Percentiles rank a stretch among this genome's conserved stretches.
These are phyloP conservation scores for Phoenix roebelenii DNA, from an alignment of 176 grass and related monocot species.

Conservation along the genomic window DNA sequence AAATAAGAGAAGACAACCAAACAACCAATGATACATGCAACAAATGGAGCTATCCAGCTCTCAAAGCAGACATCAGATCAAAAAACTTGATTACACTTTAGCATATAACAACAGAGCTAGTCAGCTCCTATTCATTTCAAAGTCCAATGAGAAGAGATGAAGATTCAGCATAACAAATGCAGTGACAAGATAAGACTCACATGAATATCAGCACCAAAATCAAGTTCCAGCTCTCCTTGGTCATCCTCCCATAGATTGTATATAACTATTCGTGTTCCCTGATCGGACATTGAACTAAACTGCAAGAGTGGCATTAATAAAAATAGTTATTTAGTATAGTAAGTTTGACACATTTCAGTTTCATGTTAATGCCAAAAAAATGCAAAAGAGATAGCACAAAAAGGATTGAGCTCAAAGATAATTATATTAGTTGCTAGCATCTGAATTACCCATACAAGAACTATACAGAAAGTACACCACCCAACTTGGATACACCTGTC, in stretches of 20 bases:
- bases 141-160: too few relatives aligned
- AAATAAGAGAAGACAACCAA: not conserved
- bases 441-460: too few relatives aligned
- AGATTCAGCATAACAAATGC: too few relatives aligned
- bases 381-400: too few relatives aligned
- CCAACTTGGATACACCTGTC: too few relatives aligned
- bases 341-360: not conserved
- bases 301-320: slow-evolving; percentile 18
- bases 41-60: not conserved
- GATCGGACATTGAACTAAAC: slow-evolving; percentile 69
- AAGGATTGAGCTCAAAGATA: too few relatives aligned
- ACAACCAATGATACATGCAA: not conserved
- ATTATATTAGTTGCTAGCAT: too few relatives aligned
- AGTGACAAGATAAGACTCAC: slow-evolving; percentile 29
- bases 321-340: not conserved
- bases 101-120: too few relatives aligned
- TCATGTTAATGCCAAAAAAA: too few relatives aligned
- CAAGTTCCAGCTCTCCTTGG: slow-evolving; percentile 74
- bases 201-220: slow-evolving; percentile 75
- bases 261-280: slow-evolving; percentile 85
- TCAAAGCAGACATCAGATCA: not conserved
- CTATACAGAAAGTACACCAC: too few relatives aligned
- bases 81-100: too few relatives aligned
- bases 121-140: too few relatives aligned
- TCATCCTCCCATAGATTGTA: slow-evolving; percentile 99